phyloP scores from a whole-genome alignment of 768 basidiomycete genomes.

The Tulasnella sp. region DNA sequence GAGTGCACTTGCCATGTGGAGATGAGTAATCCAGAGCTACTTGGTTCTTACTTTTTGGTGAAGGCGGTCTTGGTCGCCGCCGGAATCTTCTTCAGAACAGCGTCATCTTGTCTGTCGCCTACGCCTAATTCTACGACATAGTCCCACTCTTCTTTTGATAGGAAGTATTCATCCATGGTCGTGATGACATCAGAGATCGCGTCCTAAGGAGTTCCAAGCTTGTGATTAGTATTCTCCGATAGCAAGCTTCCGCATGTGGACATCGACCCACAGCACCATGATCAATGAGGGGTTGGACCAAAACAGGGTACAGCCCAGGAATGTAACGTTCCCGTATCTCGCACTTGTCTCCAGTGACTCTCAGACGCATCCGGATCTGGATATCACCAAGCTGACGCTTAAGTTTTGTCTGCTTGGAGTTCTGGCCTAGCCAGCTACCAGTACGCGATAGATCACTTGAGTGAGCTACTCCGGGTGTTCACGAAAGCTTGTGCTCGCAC shows the following conservation, averaged over 20 bases:
- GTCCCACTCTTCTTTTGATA: slow-evolving; percentile 95
- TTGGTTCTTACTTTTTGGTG: slow-evolving; percentile 77
- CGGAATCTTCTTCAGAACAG: slow-evolving; percentile 73
- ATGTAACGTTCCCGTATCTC: slow-evolving; percentile 90
- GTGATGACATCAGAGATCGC: slow-evolving; percentile 74
- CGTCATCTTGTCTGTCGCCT: slow-evolving; percentile 61
- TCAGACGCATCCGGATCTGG: slow-evolving; percentile 90
- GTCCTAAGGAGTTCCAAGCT: slow-evolving; percentile 35
- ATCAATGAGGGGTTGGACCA: slow-evolving; percentile 69
- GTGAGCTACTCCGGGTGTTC: no score
- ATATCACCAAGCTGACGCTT: slow-evolving; percentile 73
- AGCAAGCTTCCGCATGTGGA: neutral
- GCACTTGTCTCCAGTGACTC: slow-evolving; percentile 76
- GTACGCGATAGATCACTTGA: slow-evolving; percentile 1
- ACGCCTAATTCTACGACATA: slow-evolving; percentile 88
- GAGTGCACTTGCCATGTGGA: no score
- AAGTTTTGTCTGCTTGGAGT: slow-evolving; percentile 84
- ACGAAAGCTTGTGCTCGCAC: slow-evolving; percentile 35
- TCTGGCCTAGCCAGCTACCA: slow-evolving; percentile 89
- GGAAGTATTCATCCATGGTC: slow-evolving; percentile 86
- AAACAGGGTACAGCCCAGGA: slow-evolving; percentile 70
- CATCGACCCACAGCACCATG: slow-evolving; percentile 52
- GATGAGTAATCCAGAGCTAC: slow-evolving; percentile 9
- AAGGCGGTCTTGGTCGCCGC: slow-evolving; percentile 71
- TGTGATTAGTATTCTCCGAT: no score